These are phyloP conservation scores for Fusarium musae DNA, from an alignment of 2,329 filamentous ascomycete species.

Conservation along the genomic window DNA sequence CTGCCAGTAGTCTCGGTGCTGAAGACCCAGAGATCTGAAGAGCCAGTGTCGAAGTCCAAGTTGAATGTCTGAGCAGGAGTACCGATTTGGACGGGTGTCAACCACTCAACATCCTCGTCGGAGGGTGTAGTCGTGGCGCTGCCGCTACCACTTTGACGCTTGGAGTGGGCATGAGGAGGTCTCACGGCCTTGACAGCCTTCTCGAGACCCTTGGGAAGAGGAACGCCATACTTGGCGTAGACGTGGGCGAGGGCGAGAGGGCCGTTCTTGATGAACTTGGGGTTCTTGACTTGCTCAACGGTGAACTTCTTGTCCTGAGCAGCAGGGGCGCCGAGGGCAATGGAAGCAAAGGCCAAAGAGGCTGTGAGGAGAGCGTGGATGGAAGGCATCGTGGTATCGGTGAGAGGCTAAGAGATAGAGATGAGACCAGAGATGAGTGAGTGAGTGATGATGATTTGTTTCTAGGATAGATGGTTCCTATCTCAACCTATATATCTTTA, in stretches of 20 bases:
- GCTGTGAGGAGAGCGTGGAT: constrained; percentile 25
- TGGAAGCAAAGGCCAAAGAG: constrained; percentile 38
- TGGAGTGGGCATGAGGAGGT: constrained; percentile 15
- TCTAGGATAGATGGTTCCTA: not conserved
- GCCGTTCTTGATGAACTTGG: constrained; percentile 49
- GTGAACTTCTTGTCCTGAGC: constrained; percentile 38
- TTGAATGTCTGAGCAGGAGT: constrained; percentile 56
- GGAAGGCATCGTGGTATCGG: constrained; percentile 8
- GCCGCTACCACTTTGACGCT: constrained; percentile 48
- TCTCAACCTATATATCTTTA: not conserved
- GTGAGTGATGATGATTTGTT: not conserved
- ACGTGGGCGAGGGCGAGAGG: constrained; percentile 48
- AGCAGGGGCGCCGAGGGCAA: constrained; percentile 29
- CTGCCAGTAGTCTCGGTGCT: constrained; percentile 55
- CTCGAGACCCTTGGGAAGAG: constrained; percentile 48
- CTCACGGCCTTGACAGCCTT: constrained; percentile 39
- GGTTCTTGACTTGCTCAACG: constrained; percentile 52
- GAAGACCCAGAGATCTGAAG: constrained; percentile 61
- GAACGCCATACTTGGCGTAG: constrained; percentile 52
- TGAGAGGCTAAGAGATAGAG: not conserved
- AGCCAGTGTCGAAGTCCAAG: constrained; percentile 60
- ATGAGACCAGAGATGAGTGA: not conserved
- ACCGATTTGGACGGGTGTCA: constrained; percentile 55
- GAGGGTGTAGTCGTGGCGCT: constrained; percentile 39
- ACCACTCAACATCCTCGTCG: constrained; percentile 51